A percentile compares a stretch with the other conserved stretches of the same genome.
These are phyloP conservation scores for Suhomyces bribrorum DNA, from an alignment of 1,139 yeast genomes.

Conservation along the genomic window DNA sequence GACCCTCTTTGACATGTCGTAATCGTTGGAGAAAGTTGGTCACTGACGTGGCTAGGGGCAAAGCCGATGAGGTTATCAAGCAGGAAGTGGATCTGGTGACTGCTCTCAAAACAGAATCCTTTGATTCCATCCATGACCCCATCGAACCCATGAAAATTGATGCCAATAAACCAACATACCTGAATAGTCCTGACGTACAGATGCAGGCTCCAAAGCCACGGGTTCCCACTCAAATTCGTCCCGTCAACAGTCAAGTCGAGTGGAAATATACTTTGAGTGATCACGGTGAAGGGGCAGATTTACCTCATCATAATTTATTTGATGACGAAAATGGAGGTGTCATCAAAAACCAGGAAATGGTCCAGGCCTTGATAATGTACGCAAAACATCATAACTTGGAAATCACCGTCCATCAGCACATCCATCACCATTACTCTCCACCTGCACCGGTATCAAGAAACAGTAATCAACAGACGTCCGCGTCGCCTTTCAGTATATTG, in stretches of 20 bases:
- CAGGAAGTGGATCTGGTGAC: conserved; percentile 40
- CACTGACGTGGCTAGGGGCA: conserved; percentile 69
- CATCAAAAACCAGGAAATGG: conserved; percentile 54
- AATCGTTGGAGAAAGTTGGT: conserved; percentile 90
- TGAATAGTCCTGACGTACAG: background rate
- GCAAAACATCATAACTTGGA: conserved; percentile 63
- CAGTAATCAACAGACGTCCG: conserved; percentile 10
- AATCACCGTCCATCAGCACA: conserved; percentile 81
- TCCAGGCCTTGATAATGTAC: conserved; percentile 56
- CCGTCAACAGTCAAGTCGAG: conserved; percentile 21
- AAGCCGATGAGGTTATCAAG: conserved; percentile 42
- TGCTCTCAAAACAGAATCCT: conserved; percentile 5
- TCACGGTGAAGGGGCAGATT: conserved; percentile 14
- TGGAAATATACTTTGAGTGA: conserved; percentile 36
- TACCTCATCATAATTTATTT: conserved; percentile 15
- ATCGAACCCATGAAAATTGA: background rate
- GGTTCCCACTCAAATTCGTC: conserved; percentile 2
- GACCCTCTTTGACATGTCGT: conserved; percentile 89
- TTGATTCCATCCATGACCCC: background rate
- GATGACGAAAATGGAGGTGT: conserved; percentile 39
- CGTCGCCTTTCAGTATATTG: conserved; percentile 6
- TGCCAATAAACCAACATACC: background rate
- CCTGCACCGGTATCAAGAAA: conserved; percentile 18
- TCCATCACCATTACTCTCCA: conserved; percentile 65
- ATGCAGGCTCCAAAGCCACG: background rate